phyloP scores from a whole-genome alignment of 129 eudicot species.

The Tagetes erecta region DNA sequence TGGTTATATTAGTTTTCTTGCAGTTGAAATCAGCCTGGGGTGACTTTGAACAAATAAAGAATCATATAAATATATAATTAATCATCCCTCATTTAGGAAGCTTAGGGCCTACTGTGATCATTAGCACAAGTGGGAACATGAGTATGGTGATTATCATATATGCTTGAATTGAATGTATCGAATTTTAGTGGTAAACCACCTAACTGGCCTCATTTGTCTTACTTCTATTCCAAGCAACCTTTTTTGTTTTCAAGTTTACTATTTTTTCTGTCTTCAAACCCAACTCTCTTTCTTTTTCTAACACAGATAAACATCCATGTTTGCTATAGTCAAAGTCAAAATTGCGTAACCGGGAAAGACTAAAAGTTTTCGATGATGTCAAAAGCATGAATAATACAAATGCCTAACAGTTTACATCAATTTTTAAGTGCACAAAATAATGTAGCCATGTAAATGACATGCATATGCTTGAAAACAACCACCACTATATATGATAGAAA shows the following conservation, averaged over 20 bases:
- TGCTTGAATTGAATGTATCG: conserved; percentile 22
- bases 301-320: neutral
- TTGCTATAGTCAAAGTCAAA: conserved; percentile 6
- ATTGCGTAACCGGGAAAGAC: conserved; percentile 1
- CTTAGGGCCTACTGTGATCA: conserved; percentile 35
- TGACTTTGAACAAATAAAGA: conserved; percentile 26
- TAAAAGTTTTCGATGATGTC: neutral
- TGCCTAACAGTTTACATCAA: conserved; percentile 27
- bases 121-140: conserved; percentile 30
- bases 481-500: conserved; percentile 21
- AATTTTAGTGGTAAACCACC: conserved; percentile 42
- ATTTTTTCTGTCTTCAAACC: conserved; percentile 23
- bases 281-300: conserved; percentile 21
- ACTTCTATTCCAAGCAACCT: conserved; percentile 39
- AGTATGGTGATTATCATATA: neutral
- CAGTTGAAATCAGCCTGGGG: conserved; percentile 4
- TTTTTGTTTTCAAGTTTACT: conserved; percentile 27
- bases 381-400: conserved; percentile 18
- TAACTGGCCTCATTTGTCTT: conserved; percentile 24
- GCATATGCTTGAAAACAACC: conserved; percentile 17
- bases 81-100: conserved; percentile 27
- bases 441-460: conserved; percentile 24
- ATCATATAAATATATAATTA: neutral
- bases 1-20: conserved; percentile 9
- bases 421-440: conserved; percentile 16